Base-by-base conservation (phyloP, 768 basidiomycete genomes). In the Artomyces pyxidatus region DNA sequence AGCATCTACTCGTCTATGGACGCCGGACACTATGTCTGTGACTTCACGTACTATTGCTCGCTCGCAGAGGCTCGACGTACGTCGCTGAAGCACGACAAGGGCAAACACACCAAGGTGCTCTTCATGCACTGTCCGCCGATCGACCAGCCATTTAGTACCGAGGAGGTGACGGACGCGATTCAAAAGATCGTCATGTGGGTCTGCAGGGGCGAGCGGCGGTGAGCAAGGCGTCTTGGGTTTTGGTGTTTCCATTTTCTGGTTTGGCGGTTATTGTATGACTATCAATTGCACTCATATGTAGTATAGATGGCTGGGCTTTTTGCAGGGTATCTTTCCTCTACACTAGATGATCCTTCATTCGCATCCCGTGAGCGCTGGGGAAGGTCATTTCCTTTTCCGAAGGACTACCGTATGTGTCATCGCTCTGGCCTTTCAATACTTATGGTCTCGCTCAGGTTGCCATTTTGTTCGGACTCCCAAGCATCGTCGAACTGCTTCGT, bases 21-120 rank as follows among this genome's bases (percentile, higher is more conserved):
- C 58, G 80, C 83, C n/a, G 85, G 85, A 0, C 81, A 83, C 59
- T 87, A 82, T 61, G 65, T 86, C 12, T 84, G 80, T 59, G 85
- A 87, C 65, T 87, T 83, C 61, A 76, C 82, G 52, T 85, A 83
- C 60, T 87, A 83, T 59, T 81, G 82, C 57, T 85, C 83, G 9
- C 71, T 86, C 21, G 82, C 83, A 6, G 83, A 86, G 59, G 73
- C 76, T 21, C 75, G 73, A 57, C 77, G 80, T 1, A 25, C 41
- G 26, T 37, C 51, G 30, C 29, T 37, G 25, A 50, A 54, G 27
- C 47, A 48, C 8, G 54, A 55, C 21, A 55, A 55, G 45, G 41
- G 53, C 32, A 61, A 49, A 51, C 56, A 54, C 43, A 65, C 63
- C 17, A 71, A 67, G 45, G 82, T 88, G 42, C 64, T 87, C 6